Conservation (phyloP, 2,329 filamentous ascomycete genomes). For the Fusarium sp. region DNA sequence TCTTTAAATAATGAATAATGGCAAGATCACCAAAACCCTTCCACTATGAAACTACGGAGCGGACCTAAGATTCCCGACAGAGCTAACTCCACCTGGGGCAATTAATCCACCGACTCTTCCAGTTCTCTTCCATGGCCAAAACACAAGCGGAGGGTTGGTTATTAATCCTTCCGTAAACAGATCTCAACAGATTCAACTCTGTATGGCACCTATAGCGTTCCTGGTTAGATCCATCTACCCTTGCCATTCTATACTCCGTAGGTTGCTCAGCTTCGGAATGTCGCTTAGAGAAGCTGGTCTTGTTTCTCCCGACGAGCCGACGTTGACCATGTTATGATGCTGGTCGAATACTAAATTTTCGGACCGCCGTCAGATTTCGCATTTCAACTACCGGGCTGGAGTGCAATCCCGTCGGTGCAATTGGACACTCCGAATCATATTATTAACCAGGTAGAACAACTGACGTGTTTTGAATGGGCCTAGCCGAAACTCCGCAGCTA, state of each 20-base stretch:
- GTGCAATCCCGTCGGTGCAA: slow-evolving; percentile 37
- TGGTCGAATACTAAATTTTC: slow-evolving; percentile 5
- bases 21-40: neutral
- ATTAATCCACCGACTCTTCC: slow-evolving; percentile 5
- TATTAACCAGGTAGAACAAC: neutral
- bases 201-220: no score
- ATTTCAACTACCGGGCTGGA: neutral
- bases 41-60: slow-evolving; percentile 26
- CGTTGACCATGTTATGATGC: neutral
- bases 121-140: neutral
- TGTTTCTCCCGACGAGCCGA: slow-evolving; percentile 25
- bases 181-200: neutral
- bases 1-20: slow-evolving; percentile 30
- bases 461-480: neutral
- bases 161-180: neutral
- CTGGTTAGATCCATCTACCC: neutral
- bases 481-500: slow-evolving; percentile 33
- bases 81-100: slow-evolving; percentile 25
- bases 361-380: slow-evolving; percentile 4
- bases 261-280: neutral
- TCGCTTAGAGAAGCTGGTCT: slow-evolving; percentile 7
- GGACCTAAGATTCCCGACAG: slow-evolving; percentile 10
- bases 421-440: slow-evolving; percentile 16
- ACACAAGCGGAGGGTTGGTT: neutral
- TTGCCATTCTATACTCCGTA: neutral